Percentiles rank a stretch among this genome's conserved stretches.
phyloP scores from a whole-genome alignment of 2,329 filamentous ascomycete genomes.

The Aureobasidium sp. region DNA sequence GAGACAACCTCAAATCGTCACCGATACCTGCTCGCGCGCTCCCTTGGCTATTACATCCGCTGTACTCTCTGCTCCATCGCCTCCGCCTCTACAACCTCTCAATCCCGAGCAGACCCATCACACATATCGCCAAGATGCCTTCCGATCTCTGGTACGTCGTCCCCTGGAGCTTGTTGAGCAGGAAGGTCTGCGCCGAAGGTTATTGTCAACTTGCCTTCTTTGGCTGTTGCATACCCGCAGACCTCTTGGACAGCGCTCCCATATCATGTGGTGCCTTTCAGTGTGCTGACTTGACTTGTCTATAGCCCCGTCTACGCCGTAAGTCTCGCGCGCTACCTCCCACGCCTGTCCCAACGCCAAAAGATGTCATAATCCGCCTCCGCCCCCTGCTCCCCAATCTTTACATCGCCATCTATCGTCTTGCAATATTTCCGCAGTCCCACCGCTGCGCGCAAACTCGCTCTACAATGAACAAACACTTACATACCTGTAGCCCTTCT shows the following conservation, averaged over 20 bases:
- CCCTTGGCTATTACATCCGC: constrained; percentile 7
- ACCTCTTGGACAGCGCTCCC: constrained; percentile 7
- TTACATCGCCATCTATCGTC: not conserved
- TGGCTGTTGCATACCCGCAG: constrained; percentile 14
- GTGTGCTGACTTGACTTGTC: constrained; percentile 36
- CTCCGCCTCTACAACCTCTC: not conserved
- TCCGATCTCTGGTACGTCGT: constrained; percentile 71
- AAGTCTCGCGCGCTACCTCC: constrained; percentile 46
- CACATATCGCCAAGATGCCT: constrained; percentile 53
- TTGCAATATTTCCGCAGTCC: not conserved
- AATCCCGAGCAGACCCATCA: constrained; percentile 1
- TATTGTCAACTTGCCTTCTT: constrained; percentile 15
- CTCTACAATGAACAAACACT: constrained; percentile 18
- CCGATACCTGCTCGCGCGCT: constrained; percentile 10
- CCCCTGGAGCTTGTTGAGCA: constrained; percentile 16
- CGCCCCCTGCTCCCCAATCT: constrained; percentile 6
- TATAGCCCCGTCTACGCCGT: constrained; percentile 95
- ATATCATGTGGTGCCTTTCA: not conserved
- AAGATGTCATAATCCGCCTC: constrained; percentile 1
- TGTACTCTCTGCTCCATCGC: constrained; percentile 8
- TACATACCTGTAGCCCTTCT: constrained; percentile 61
- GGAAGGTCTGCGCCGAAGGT: not conserved
- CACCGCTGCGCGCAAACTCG: not conserved
- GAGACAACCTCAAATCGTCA: constrained; percentile 13
- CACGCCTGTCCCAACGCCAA: not conserved